Percentiles rank a stretch among this genome's conserved stretches.
These are phyloP conservation scores for Pythium volutum DNA, from an alignment of 352 stramenopile species.

Conservation along the genomic window DNA sequence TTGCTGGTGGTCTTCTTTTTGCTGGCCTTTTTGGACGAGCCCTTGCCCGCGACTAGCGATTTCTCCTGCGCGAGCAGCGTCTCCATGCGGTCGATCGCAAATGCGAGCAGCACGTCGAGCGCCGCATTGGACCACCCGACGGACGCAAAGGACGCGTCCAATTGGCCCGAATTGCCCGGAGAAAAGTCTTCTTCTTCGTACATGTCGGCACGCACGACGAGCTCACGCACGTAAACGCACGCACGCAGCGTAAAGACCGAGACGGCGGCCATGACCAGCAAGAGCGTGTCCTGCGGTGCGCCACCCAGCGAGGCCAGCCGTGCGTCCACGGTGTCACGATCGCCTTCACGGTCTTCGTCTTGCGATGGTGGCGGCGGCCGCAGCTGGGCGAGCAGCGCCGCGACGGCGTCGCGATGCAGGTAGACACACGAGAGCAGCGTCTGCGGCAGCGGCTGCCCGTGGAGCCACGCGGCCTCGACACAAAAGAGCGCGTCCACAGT, in stretches of 20 bases:
- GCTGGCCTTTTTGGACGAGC: conserved; percentile 44
- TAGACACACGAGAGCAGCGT: conserved; percentile 90
- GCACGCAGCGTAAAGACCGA: conserved; percentile 73
- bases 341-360: not conserved
- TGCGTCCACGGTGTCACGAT: conserved; percentile 25
- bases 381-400: conserved; percentile 60
- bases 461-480: conserved; percentile 77
- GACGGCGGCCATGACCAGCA: conserved; percentile 70
- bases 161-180: conserved; percentile 40
- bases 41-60: conserved; percentile 17
- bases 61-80: conserved; percentile 41
- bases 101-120: conserved; percentile 37
- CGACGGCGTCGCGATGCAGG: conserved; percentile 71
- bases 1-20: conserved; percentile 74
- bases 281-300: conserved; percentile 48
- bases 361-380: not conserved
- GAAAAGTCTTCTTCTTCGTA: conserved; percentile 97
- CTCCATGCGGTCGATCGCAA: conserved; percentile 50
- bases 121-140: conserved; percentile 31
- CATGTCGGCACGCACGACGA: conserved; percentile 91
- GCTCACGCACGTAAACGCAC: conserved; percentile 70
- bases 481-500: conserved; percentile 77
- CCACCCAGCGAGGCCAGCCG: conserved; percentile 16
- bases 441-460: conserved; percentile 82
- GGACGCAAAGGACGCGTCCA: conserved; percentile 49